Conservation (phyloP, 1,284 basidiomycete genomes). For the Anthracocystis walkeri region DNA sequence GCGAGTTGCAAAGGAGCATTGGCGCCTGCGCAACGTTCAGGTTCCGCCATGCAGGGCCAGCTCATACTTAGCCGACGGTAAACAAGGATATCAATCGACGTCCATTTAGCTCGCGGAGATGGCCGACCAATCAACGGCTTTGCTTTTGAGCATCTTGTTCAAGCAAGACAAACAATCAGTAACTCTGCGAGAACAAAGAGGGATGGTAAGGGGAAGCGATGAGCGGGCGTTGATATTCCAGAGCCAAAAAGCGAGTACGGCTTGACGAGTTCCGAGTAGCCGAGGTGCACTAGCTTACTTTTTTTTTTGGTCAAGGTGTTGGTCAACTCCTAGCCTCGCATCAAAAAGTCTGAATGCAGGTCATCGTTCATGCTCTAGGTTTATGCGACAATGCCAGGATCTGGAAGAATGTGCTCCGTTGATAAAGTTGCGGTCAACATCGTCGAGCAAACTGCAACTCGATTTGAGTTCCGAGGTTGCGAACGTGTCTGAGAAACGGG, state of each 20-base stretch:
- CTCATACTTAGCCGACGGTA: slow-evolving; percentile 31
- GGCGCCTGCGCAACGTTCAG: slow-evolving; percentile 8
- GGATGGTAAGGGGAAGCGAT: not conserved
- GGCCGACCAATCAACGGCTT: slow-evolving; percentile 38
- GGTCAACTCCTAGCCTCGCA: slow-evolving; percentile 4
- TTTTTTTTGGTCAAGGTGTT: slow-evolving; percentile 12
- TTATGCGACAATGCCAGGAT: not conserved
- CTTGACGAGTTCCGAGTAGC: slow-evolving; percentile 29
- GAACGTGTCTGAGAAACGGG: slow-evolving; percentile 2
- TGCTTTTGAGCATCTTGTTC: slow-evolving; percentile 1
- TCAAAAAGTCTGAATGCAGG: not conserved
- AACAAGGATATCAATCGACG: not conserved
- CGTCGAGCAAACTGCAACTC: not conserved
- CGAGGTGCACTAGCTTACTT: slow-evolving; percentile 43
- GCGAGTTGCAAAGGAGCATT: not conserved
- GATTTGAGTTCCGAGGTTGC: not conserved
- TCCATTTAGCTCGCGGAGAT: slow-evolving; percentile 22
- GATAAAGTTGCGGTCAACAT: no score
- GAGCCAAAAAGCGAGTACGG: slow-evolving; percentile 42
- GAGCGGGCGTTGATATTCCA: slow-evolving; percentile 1
- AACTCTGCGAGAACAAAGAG: not conserved
- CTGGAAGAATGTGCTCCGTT: not conserved
- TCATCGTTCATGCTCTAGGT: slow-evolving; percentile 6
- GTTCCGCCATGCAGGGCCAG: slow-evolving; percentile 16
- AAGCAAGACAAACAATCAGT: not conserved